phyloP scores from a whole-genome alignment of 163 green algal species.

The Scenedesmus sp. region DNA sequence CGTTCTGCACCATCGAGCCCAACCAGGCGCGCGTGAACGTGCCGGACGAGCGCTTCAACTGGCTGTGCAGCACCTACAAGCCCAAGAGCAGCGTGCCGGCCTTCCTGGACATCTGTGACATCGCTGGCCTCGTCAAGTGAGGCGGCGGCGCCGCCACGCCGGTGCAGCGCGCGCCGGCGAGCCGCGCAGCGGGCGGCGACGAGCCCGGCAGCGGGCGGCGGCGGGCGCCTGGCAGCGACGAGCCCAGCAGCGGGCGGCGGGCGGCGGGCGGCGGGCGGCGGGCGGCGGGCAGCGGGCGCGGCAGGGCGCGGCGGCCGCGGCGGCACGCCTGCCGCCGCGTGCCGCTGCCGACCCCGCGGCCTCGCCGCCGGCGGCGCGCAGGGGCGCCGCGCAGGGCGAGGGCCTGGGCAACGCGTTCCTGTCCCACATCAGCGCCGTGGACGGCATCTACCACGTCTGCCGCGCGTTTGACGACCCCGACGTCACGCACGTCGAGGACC shows the following conservation, averaged over 20 bases:
- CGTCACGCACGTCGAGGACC: constrained; percentile 94
- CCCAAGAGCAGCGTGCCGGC: constrained; percentile 81
- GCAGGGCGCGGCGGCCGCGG: too few species aligned
- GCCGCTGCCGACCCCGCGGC: too few species aligned
- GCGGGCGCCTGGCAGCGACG: not conserved
- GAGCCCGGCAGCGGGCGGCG: not conserved
- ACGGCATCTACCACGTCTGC: constrained; percentile 99
- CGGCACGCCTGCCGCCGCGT: too few species aligned
- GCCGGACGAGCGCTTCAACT: constrained; percentile 96
- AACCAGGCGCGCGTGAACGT: constrained; percentile 78
- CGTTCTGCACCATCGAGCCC: constrained; percentile 98
- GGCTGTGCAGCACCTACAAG: constrained; percentile 75
- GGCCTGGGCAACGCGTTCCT: constrained; percentile 99
- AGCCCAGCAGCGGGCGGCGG: not conserved
- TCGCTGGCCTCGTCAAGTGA: constrained; percentile 96
- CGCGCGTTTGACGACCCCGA: constrained; percentile 92
- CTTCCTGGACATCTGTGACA: constrained; percentile 96
- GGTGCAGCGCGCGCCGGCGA: too few species aligned
- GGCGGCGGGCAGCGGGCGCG: not conserved
- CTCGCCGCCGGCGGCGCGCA: constrained; percentile 43
- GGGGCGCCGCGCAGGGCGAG: constrained; percentile 81
- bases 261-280: not conserved
- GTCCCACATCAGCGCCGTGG: constrained; percentile 93
- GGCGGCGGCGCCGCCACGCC: too few species aligned
- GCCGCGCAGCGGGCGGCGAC: too few species aligned